These are phyloP conservation scores for Colletotrichum truncatum DNA, from an alignment of 2,329 filamentous ascomycete species.

Conservation along the genomic window DNA sequence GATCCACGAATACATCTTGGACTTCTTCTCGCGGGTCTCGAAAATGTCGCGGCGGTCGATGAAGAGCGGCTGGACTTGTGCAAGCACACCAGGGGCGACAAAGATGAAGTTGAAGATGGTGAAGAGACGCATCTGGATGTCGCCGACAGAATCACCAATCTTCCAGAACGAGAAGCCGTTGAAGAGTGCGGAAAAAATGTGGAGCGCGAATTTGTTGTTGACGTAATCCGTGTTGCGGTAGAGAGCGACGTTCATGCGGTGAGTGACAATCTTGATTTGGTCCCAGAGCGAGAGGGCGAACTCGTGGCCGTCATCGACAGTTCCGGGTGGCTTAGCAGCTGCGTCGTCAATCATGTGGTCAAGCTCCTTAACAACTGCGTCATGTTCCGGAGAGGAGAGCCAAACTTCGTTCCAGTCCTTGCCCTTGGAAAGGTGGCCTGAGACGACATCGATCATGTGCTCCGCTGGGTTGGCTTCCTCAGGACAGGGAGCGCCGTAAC, in stretches of 20 bases:
- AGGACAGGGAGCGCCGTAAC: conserved; percentile 70
- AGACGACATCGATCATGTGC: conserved; percentile 74
- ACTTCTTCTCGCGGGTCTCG: conserved; percentile 67
- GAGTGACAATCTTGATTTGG: conserved; percentile 71
- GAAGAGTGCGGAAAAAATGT: conserved; percentile 64
- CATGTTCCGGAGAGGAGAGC: conserved; percentile 70
- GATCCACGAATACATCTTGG: conserved; percentile 68
- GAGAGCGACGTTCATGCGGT: conserved; percentile 69
- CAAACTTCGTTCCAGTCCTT: conserved; percentile 76
- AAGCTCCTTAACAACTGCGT: conserved; percentile 67
- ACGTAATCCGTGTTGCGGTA: conserved; percentile 75
- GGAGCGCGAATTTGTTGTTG: conserved; percentile 69
- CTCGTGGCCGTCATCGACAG: conserved; percentile 65
- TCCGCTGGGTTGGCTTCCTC: conserved; percentile 76
- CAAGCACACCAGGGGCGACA: conserved; percentile 65
- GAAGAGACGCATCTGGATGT: conserved; percentile 65
- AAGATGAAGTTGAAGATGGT: conserved; percentile 72
- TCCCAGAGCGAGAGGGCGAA: conserved; percentile 74
- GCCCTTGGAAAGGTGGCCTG: conserved; percentile 55
- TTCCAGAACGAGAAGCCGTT: conserved; percentile 72
- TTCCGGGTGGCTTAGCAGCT: conserved; percentile 51
- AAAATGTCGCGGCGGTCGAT: conserved; percentile 65
- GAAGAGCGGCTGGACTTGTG: conserved; percentile 68
- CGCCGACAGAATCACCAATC: conserved; percentile 59
- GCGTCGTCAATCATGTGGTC: conserved; percentile 68